Base-by-base conservation (phyloP, 345 rosid genomes). In the Trapa bicornis region DNA sequence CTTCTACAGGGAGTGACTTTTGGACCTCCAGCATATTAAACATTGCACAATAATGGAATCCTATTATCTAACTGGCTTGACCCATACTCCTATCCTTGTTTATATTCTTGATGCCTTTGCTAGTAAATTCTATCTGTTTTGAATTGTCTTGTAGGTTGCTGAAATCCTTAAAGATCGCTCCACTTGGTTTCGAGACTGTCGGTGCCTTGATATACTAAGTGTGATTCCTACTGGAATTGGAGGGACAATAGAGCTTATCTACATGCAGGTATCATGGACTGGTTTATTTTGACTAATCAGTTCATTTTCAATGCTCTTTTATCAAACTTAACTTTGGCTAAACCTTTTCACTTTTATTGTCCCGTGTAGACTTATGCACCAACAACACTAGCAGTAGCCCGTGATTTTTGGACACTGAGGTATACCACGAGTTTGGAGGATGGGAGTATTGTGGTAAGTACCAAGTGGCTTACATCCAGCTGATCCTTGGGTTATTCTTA, bases 141-240 rank as follows among this genome's bases (percentile, higher is more conserved):
- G 72, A 67, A 72, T 70, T 43, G 69, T 66, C 36, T 62, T 61
- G 56, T 69, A 87, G 96, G 88, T 93, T 22, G 94, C 90, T 48
- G 96, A 93, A 80, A 88, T 93, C 70, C 97, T 93, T 73, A 93
- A 93, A 88, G 98, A 93, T 87, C 92, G 97, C 71, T 79, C 76
- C 73, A 87, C 96, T 74, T 93, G 98, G 98, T 88, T 78, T 83
- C 89, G 94, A 37, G 98, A 90, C 79, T 93, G 98, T 58, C 92
- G 98, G 74, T 78, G 89, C 80, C 74, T 83, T 61, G 94, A 88
- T 29, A 80, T 84, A 15, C 72, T 87, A 79, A 85, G 85, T 78
- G 90, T 87, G 65, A 76, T 90, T 63, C 96, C 94, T 73, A 74
- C 96, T 9, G 98, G 87, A 68, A 93, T 78, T 73, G 92, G 96